Evolutionary conservation across 1,284 basidiomycete genomes (phyloP).

Genomic region (Puccinia horiana): DNA sequence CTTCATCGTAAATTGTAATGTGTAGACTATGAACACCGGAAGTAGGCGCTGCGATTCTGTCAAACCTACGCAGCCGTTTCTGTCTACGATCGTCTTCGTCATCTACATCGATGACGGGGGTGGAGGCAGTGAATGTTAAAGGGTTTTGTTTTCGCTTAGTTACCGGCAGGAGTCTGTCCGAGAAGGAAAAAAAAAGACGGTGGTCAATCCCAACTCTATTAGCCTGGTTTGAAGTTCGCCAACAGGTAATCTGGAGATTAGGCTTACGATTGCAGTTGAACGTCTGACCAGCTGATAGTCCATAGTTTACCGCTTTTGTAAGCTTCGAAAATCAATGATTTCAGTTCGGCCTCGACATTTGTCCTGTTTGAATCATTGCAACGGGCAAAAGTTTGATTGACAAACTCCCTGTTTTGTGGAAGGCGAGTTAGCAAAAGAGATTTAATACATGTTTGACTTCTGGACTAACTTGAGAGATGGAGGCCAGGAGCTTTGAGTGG

Average conservation of each 20-base stretch:
- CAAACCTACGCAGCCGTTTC: conserved; percentile 57
- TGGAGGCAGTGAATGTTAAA: conserved; percentile 17
- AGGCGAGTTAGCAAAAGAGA: not conserved
- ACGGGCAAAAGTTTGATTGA: conserved; percentile 55
- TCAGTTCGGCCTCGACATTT: conserved; percentile 60
- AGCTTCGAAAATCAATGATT: conserved; percentile 59
- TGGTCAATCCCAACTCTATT: conserved; percentile 51
- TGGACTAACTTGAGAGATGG: conserved; percentile 31
- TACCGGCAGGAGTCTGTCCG: conserved; percentile 64
- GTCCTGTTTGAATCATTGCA: conserved; percentile 59
- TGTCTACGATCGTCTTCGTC: conserved; percentile 55
- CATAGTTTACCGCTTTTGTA: conserved; percentile 71
- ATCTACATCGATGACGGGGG: conserved; percentile 29
- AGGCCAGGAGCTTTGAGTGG: conserved; percentile 42
- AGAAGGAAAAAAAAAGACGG: conserved; percentile 64
- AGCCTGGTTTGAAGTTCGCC: too few relatives aligned
- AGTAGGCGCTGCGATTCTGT: conserved; percentile 54
- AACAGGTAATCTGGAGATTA: conserved; percentile 36
- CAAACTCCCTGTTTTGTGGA: conserved; percentile 53
- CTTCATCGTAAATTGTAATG: conserved; percentile 51
- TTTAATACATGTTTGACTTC: not conserved
- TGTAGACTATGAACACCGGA: conserved; percentile 52
- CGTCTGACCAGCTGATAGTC: conserved; percentile 81
- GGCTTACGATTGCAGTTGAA: conserved; percentile 74
- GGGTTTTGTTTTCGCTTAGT: conserved; percentile 65